A percentile compares a stretch with the other conserved stretches of the same genome.
Conservation (phyloP, 495 filamentous ascomycete genomes). For the Tuber calosporum region DNA sequence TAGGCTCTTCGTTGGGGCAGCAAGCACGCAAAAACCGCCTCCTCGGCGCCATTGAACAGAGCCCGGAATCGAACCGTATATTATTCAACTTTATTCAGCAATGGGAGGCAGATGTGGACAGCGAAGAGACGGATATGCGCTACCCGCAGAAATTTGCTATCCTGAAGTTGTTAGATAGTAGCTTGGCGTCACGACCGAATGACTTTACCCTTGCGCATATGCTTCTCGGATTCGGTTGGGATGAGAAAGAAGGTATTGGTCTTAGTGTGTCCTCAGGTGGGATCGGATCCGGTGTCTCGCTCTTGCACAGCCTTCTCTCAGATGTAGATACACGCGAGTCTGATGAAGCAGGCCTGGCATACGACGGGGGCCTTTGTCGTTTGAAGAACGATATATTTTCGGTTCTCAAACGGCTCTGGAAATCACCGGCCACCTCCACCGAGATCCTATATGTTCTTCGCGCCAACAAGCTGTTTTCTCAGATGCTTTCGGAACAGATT, state of each 20-base stretch:
- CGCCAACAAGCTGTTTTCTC: slow-evolving; percentile 60
- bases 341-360: slow-evolving; percentile 41
- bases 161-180: slow-evolving; percentile 72
- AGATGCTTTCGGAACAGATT: slow-evolving; percentile 58
- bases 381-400: slow-evolving; percentile 69
- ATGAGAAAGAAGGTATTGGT: slow-evolving; percentile 40
- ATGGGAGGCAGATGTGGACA: slow-evolving; percentile 34
- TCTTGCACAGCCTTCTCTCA: slow-evolving; percentile 72
- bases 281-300: slow-evolving; percentile 52
- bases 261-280: slow-evolving; percentile 38
- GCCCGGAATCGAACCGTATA: slow-evolving; percentile 38
- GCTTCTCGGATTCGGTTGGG: slow-evolving; percentile 77
- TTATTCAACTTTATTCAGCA: slow-evolving; percentile 42
- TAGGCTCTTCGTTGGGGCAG: slow-evolving; percentile 44
- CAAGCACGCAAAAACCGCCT: slow-evolving; percentile 32
- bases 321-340: slow-evolving; percentile 58
- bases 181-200: slow-evolving; percentile 61
- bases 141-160: slow-evolving; percentile 72
- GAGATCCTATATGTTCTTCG: slow-evolving; percentile 72
- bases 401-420: slow-evolving; percentile 73
- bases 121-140: slow-evolving; percentile 35
- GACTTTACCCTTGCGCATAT: slow-evolving; percentile 79
- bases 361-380: slow-evolving; percentile 35
- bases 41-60: slow-evolving; percentile 35
- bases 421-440: slow-evolving; percentile 66